These are phyloP conservation scores for Xylariales sp. DNA, from an alignment of 2,329 filamentous ascomycete genomes.

Conservation along the genomic window DNA sequence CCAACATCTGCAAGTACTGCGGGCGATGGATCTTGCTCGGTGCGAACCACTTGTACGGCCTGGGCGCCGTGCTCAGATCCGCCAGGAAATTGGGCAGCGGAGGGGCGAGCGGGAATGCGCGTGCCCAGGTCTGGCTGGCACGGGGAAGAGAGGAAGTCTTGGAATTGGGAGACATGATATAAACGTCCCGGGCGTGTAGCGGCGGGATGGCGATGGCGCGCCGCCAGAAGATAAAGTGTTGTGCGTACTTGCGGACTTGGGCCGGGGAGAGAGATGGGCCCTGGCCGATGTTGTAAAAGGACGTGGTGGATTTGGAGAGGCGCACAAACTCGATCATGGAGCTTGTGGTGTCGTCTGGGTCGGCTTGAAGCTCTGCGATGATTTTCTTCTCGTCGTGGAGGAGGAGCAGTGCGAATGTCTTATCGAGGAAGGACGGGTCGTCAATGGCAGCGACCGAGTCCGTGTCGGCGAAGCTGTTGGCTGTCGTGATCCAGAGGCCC, in stretches of 20 bases:
- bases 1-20: slow-evolving; percentile 84
- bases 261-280: slow-evolving; percentile 68
- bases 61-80: slow-evolving; percentile 71
- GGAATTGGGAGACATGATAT: slow-evolving; percentile 87
- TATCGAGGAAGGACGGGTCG: slow-evolving; percentile 67
- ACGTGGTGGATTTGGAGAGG: slow-evolving; percentile 64
- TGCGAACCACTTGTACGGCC: slow-evolving; percentile 77
- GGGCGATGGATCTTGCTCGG: slow-evolving; percentile 84
- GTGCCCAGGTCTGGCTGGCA: slow-evolving; percentile 68
- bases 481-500: slow-evolving; percentile 82
- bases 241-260: slow-evolving; percentile 81
- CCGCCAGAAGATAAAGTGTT: slow-evolving; percentile 94
- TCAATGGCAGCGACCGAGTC: slow-evolving; percentile 50
- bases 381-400: slow-evolving; percentile 76
- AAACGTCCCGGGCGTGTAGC: slow-evolving; percentile 82
- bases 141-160: slow-evolving; percentile 66
- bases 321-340: slow-evolving; percentile 79
- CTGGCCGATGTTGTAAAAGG: slow-evolving; percentile 67
- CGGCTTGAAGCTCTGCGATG: slow-evolving; percentile 68
- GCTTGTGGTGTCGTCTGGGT: slow-evolving; percentile 69
- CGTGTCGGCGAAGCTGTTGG: slow-evolving; percentile 67
- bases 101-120: slow-evolving; percentile 77
- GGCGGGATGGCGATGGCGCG: slow-evolving; percentile 88
- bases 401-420: slow-evolving; percentile 81
- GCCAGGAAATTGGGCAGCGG: slow-evolving; percentile 83